Conservation (phyloP, 176 grass and related monocot genomes). For the Oryza longistaminata region DNA sequence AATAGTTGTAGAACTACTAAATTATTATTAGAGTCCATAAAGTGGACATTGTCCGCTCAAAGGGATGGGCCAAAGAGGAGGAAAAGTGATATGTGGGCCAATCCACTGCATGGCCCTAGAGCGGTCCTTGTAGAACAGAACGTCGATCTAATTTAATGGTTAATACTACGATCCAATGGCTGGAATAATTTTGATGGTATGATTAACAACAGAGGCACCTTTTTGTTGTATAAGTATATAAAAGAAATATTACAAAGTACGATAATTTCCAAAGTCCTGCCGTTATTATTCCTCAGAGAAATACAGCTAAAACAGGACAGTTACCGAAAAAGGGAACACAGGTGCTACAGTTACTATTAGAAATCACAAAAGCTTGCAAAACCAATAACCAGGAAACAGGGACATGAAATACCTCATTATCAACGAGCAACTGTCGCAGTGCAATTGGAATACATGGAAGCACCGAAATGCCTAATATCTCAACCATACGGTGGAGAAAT, state of each 20-base stretch:
- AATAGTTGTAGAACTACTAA: too few species aligned
- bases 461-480: conserved; percentile 84
- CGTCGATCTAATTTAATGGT: too few species aligned
- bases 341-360: conserved; percentile 17
- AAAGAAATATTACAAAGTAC: neutral
- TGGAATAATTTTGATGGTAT: too few species aligned
- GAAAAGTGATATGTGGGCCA: too few species aligned
- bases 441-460: conserved; percentile 69
- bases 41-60: too few species aligned
- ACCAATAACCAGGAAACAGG: conserved; percentile 28
- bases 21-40: too few species aligned
- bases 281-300: neutral
- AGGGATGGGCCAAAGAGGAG: too few species aligned
- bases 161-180: too few species aligned
- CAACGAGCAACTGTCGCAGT: conserved; percentile 76
- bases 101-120: too few species aligned
- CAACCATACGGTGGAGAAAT: conserved; percentile 95
- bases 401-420: conserved; percentile 73
- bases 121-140: too few species aligned
- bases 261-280: neutral
- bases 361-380: conserved; percentile 17
- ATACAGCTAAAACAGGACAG: neutral
- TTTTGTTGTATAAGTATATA: too few species aligned
- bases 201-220: too few species aligned
- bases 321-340: conserved; percentile 5